Base-by-base conservation (phyloP, 345 rosid genomes). In the Eucalyptus viminalis region DNA sequence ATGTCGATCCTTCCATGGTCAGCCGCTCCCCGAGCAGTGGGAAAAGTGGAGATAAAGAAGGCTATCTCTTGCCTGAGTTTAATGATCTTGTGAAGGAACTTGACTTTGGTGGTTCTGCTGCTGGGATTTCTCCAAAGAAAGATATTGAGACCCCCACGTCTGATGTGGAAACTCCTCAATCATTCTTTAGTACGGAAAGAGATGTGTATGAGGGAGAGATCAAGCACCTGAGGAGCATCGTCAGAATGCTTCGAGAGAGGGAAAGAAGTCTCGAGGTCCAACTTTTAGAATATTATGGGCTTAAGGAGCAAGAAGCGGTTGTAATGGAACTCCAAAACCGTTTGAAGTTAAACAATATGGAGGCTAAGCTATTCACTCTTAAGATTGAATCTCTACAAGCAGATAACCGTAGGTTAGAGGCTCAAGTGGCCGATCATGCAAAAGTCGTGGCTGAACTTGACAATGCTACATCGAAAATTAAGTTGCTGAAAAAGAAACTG, bases 301-400 rank as follows among this genome's bases (percentile, higher is more conserved):
- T 95, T 29, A 97, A 96, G 90, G 98, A 97, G 90, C 98, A 96
- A 90, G 97, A 96, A 92, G 87, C 95, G 16, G 92, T 95, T 34
- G 94, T 94, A 15, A 90, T 92, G 92, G 99, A 98, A 92, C 95
- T 98, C 51, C 94, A 97, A 86, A 98, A 96, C 92, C 95, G 96
- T 49, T 87, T 98, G 91, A 97, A 95, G 92, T 89, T 95, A 86
- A 96, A 93, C 87, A 94, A 92, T 81, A 91, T 95, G 95, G 98
- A 98, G 92, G 93, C 95, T 81, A 95, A 94, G 92, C 94, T 96
- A 86, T 93, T 96, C 85, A 90, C 90, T 43, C 92, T 94, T 19
- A 98, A 95, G 93, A 98, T 98, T 12, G 95, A 97, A 88, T 93
- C 98, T 9, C 92, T 98, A 53, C 94, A 92, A 93, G 92, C 93